Percentiles rank a stretch among this genome's conserved stretches.
Evolutionary conservation across 139 green algal species (phyloP).

Genomic region (Marvania coccoides): DNA sequence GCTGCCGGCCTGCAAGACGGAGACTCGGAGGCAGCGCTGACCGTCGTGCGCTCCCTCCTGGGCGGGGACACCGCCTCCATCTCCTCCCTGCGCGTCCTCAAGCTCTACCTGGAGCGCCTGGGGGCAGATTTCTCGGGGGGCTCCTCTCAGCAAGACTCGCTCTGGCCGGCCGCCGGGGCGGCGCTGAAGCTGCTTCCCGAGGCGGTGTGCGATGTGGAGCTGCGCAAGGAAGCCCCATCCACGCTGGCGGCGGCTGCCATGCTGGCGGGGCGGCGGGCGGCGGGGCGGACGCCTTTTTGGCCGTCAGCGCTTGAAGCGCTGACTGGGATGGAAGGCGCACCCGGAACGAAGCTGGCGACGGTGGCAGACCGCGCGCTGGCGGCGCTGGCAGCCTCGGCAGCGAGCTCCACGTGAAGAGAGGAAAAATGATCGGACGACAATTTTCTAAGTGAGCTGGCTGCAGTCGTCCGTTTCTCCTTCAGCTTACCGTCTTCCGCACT

Average conservation of each 20-base stretch:
- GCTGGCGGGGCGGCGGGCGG: slow-evolving; percentile 5
- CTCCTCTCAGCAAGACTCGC: background rate
- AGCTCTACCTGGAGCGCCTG: slow-evolving; percentile 73
- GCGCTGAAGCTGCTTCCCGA: slow-evolving; percentile 21
- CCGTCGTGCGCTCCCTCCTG: slow-evolving; percentile 12
- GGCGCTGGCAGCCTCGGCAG: too few relatives aligned
- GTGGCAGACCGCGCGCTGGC: too few relatives aligned
- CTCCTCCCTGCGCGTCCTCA: slow-evolving; percentile 36
- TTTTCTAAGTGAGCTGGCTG: too few relatives aligned
- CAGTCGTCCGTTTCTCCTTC: too few relatives aligned
- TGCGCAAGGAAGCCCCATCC: slow-evolving; percentile 23
- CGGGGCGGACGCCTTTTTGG: slow-evolving; percentile 37
- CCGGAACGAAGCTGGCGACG: background rate
- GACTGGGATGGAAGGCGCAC: slow-evolving; percentile 12
- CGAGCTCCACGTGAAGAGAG: background rate
- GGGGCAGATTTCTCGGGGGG: slow-evolving; percentile 24
- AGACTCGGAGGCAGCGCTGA: background rate
- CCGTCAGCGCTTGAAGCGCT: slow-evolving; percentile 23
- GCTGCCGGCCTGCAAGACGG: background rate
- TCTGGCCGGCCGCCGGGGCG: slow-evolving; percentile 7
- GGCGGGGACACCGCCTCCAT: slow-evolving; percentile 17
- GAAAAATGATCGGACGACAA: too few relatives aligned
- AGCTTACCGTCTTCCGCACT: too few relatives aligned
- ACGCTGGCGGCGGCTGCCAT: slow-evolving; percentile 32
- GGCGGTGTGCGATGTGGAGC: background rate